phyloP scores from a whole-genome alignment of 2,329 filamentous ascomycete species.

The Colletotrichum eremochloae region DNA sequence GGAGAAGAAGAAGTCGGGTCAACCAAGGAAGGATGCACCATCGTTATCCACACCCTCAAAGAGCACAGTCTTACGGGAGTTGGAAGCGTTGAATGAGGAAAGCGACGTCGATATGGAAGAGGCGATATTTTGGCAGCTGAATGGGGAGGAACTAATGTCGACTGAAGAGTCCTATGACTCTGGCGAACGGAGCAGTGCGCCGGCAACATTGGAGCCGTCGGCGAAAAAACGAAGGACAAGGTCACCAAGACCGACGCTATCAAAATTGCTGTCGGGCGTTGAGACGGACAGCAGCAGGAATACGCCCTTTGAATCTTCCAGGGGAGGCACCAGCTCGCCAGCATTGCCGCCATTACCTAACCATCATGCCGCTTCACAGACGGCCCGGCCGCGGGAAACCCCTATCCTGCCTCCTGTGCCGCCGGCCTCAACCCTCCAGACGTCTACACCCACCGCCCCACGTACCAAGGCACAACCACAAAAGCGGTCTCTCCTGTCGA shows the following conservation, averaged over 20 bases:
- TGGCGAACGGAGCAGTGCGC: not conserved
- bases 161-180: conserved; percentile 23
- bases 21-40: conserved; percentile 46
- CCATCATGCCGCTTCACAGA: not conserved
- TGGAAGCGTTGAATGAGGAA: conserved; percentile 45
- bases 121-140: conserved; percentile 33
- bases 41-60: conserved; percentile 56
- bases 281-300: conserved; percentile 31
- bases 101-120: conserved; percentile 45
- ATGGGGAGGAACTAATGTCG: conserved; percentile 6
- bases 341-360: conserved; percentile 24
- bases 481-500: conserved; percentile 26
- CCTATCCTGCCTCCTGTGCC: conserved; percentile 16
- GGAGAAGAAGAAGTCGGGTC: conserved; percentile 42
- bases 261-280: not conserved
- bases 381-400: not conserved
- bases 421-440: conserved; percentile 13
- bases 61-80: conserved; percentile 46
- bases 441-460: conserved; percentile 9
- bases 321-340: conserved; percentile 31
- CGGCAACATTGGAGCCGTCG: conserved; percentile 6
- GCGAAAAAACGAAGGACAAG: conserved; percentile 32
- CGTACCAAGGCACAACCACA: not conserved
- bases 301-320: conserved; percentile 27
- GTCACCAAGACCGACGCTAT: conserved; percentile 12